Percentiles rank a stretch among this genome's conserved stretches.
These are phyloP conservation scores for Aspergillus alliaceus DNA, from an alignment of 2,329 filamentous ascomycete genomes.

Conservation along the genomic window DNA sequence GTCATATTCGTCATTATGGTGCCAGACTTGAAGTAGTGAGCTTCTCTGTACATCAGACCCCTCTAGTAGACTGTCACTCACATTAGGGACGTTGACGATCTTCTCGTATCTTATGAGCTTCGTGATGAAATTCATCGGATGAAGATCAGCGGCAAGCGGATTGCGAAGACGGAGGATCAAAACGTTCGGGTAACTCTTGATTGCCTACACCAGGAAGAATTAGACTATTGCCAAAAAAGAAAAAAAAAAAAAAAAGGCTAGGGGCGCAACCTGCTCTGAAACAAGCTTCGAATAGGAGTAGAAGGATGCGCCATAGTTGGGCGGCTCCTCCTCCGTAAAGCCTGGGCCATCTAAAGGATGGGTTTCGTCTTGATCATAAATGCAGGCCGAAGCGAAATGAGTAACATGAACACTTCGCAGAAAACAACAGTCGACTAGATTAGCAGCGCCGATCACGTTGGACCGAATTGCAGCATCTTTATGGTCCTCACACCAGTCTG, in stretches of 20 bases:
- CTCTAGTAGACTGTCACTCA: background rate
- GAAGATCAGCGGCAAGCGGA: constrained; percentile 4
- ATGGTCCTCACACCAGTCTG: constrained; percentile 6
- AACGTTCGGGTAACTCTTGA: constrained; percentile 5
- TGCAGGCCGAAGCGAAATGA: constrained; percentile 5
- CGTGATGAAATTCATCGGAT: constrained; percentile 3
- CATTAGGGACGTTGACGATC: constrained; percentile 4
- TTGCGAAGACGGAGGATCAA: constrained; percentile 4
- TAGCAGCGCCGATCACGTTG: constrained; percentile 4
- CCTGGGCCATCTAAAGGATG: background rate
- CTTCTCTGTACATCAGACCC: background rate
- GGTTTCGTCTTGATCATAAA: constrained; percentile 3
- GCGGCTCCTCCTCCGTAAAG: constrained; percentile 5
- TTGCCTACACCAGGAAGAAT: background rate
- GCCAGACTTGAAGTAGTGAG: background rate
- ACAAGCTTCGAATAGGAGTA: constrained; percentile 2
- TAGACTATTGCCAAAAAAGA: background rate
- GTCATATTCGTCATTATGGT: background rate
- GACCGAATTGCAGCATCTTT: constrained; percentile 2
- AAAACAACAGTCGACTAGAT: constrained; percentile 6
- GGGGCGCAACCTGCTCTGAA: background rate
- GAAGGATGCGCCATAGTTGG: background rate
- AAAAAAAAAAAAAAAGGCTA: background rate
- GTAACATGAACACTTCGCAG: constrained; percentile 1
- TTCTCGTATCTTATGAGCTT: constrained; percentile 3